These are phyloP conservation scores for Vitellaria paradoxa DNA, from an alignment of 179 eudicot species.

Conservation along the genomic window DNA sequence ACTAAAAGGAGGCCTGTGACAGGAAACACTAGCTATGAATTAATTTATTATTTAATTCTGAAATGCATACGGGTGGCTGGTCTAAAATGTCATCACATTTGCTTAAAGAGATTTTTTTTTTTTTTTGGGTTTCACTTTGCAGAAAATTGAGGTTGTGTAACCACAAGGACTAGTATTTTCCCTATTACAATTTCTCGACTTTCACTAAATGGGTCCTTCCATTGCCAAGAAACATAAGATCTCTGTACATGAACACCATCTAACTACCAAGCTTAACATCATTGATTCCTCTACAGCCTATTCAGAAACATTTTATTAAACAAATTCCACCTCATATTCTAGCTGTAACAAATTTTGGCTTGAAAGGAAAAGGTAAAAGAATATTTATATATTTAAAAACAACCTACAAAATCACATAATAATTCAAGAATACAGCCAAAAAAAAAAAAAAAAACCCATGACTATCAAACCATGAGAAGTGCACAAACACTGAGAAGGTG, in stretches of 20 bases:
- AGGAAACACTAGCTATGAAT: neutral
- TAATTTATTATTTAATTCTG: neutral
- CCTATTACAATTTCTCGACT: neutral
- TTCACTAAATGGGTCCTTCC: neutral
- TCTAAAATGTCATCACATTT: neutral
- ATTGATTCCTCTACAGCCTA: neutral
- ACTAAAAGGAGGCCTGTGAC: neutral
- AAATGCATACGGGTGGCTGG: neutral
- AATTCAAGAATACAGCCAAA: neutral
- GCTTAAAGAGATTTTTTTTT: too few relatives aligned
- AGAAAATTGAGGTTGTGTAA: neutral
- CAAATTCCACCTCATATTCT: too few relatives aligned
- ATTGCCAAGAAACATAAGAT: neutral
- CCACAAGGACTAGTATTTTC: neutral
- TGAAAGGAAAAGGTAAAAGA: neutral
- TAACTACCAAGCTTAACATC: neutral
- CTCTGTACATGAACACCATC: neutral
- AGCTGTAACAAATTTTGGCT: neutral
- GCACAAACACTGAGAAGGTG: too few relatives aligned
- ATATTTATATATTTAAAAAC: slow-evolving; percentile 5
- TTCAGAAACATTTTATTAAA: neutral
- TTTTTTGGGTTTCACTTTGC: neutral
- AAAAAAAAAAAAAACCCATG: too few relatives aligned
- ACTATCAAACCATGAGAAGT: too few relatives aligned
- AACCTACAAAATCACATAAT: neutral